Percentiles rank a stretch among this genome's conserved stretches.
These are phyloP conservation scores for Talaromyces sp. DNA, from an alignment of 2,329 filamentous ascomycete species.

Conservation along the genomic window DNA sequence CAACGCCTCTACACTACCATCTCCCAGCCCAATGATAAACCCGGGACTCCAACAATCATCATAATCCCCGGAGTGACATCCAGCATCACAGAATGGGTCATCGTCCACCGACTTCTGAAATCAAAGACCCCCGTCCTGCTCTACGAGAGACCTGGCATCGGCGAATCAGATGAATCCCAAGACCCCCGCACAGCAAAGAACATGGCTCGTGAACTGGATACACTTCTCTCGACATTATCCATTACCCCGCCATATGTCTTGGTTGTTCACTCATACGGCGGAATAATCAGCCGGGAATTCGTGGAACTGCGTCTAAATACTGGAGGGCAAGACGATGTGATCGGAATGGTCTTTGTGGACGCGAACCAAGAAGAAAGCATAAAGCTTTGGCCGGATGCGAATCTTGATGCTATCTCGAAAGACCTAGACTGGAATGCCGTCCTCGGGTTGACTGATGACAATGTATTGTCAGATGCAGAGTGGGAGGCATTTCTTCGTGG, in stretches of 20 bases:
- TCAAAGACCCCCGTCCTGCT: neutral
- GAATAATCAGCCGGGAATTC: constrained; percentile 20
- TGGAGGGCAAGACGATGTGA: constrained; percentile 4
- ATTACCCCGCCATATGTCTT: constrained; percentile 9
- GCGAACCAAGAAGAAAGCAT: constrained; percentile 20
- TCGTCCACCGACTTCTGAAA: constrained; percentile 7
- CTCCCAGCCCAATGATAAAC: neutral
- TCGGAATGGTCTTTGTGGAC: constrained; percentile 19
- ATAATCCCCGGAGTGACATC: constrained; percentile 9
- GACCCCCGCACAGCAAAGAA: constrained; percentile 6
- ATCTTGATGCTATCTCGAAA: constrained; percentile 1
- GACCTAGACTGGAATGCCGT: constrained; percentile 5
- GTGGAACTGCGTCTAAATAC: constrained; percentile 7
- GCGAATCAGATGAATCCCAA: constrained; percentile 7
- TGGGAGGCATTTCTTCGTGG: constrained; percentile 9
- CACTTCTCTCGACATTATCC: constrained; percentile 1
- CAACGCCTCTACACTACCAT: constrained; percentile 5
- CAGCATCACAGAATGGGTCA: constrained; percentile 12
- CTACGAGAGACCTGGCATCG: constrained; percentile 14
- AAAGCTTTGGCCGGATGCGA: constrained; percentile 11
- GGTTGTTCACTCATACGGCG: constrained; percentile 21
- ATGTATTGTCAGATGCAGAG: constrained; percentile 6
- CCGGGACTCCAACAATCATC: constrained; percentile 2
- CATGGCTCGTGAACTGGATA: constrained; percentile 11
- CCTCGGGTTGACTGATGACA: neutral